Conservation (phyloP, 306 rosid genomes). For the Pterocarpus santalinus region DNA sequence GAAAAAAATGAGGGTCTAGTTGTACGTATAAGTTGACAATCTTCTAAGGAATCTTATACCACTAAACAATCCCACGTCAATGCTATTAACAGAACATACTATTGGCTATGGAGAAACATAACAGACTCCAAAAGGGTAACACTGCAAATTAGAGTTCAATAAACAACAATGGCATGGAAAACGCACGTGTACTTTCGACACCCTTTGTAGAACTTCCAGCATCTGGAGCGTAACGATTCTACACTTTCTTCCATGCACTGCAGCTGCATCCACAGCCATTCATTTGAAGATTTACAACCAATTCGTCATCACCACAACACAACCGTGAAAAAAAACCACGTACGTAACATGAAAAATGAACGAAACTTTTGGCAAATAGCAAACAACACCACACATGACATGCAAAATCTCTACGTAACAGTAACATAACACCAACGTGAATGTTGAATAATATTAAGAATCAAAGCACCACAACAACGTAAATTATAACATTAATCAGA, state of each 20-base stretch:
- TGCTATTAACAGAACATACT: conserved; percentile 4
- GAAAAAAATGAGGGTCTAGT: not conserved
- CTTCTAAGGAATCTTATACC: conserved; percentile 8
- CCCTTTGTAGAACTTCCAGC: conserved; percentile 89
- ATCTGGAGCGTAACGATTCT: conserved; percentile 81
- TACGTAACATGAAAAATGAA: not conserved
- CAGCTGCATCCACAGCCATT: conserved; percentile 62
- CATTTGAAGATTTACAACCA: not conserved
- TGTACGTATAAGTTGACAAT: not conserved
- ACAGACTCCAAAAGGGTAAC: not conserved
- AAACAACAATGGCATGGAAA: conserved; percentile 31
- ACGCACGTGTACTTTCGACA: conserved; percentile 93
- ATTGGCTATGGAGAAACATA: not conserved
- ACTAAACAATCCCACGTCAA: not conserved
- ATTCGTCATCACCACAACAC: too few relatives aligned
- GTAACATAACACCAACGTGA: not conserved
- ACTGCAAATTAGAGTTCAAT: conserved; percentile 5
- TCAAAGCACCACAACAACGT: not conserved
- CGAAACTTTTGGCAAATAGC: not conserved
- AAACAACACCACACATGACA: conserved; percentile 28
- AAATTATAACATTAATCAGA: not conserved
- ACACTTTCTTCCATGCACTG: conserved; percentile 88
- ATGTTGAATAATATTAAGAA: not conserved
- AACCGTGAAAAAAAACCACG: too few relatives aligned
- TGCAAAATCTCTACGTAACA: conserved; percentile 17